phyloP scores from a whole-genome alignment of 148 eudicot genomes.

The Cornus florida region DNA sequence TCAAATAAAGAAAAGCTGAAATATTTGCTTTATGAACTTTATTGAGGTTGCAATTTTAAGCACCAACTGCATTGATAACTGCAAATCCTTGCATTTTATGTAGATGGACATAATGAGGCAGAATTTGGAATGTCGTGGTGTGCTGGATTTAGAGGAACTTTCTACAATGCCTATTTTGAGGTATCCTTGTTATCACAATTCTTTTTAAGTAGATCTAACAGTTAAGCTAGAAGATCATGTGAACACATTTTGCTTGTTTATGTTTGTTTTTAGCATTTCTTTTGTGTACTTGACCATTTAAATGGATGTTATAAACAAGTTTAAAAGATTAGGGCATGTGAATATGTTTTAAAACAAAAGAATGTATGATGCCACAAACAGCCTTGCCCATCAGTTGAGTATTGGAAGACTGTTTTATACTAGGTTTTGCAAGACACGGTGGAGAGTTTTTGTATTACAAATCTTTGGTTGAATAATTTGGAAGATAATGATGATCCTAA shows the following conservation, averaged over 20 bases:
- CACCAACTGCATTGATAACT: background rate
- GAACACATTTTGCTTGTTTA: background rate
- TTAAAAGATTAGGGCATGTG: background rate
- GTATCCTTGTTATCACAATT: slow-evolving; percentile 31
- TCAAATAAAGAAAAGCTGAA: too few species aligned
- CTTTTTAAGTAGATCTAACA: background rate
- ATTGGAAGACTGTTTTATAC: background rate
- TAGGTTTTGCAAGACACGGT: background rate
- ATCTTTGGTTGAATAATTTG: too few species aligned
- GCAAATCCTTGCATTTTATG: slow-evolving; percentile 6
- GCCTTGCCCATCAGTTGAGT: background rate
- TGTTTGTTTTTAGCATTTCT: background rate
- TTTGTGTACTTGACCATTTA: background rate
- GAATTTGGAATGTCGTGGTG: slow-evolving; percentile 99
- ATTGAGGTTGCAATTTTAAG: background rate
- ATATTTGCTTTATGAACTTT: background rate
- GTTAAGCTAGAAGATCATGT: background rate
- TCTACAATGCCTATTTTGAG: slow-evolving; percentile 91
- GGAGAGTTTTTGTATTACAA: background rate
- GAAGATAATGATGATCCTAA: too few species aligned
- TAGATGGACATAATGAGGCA: slow-evolving; percentile 98
- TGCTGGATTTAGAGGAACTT: slow-evolving; percentile 93
- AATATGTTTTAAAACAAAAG: background rate
- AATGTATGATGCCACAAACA: background rate
- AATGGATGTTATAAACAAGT: background rate